These are phyloP conservation scores for Tuber brumale DNA, from an alignment of 495 filamentous ascomycete species.

Conservation along the genomic window DNA sequence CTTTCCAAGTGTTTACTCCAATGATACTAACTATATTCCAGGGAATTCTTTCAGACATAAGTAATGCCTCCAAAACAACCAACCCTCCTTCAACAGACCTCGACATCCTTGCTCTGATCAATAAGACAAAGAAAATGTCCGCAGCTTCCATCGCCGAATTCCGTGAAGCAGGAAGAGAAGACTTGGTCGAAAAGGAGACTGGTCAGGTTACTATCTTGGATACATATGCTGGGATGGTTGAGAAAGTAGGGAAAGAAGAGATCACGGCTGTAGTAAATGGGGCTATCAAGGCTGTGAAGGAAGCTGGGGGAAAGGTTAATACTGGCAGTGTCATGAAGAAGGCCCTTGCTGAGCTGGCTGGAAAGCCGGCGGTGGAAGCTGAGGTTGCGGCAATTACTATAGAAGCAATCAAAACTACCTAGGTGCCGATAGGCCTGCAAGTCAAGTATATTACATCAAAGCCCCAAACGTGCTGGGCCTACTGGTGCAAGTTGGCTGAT, in stretches of 20 bases:
- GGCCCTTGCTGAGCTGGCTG: slow-evolving; percentile 38
- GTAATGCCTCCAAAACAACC: slow-evolving; percentile 55
- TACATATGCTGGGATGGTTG: slow-evolving; percentile 49
- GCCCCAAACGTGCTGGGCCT: not conserved
- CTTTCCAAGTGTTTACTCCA: slow-evolving; percentile 3
- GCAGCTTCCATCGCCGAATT: slow-evolving; percentile 49
- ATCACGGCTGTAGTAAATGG: slow-evolving; percentile 43
- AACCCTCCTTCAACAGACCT: slow-evolving; percentile 52
- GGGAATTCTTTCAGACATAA: slow-evolving; percentile 48
- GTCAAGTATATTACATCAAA: not conserved
- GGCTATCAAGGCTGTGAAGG: slow-evolving; percentile 44
- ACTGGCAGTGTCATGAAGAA: slow-evolving; percentile 44
- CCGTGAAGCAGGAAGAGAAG: slow-evolving; percentile 48
- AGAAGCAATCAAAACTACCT: slow-evolving; percentile 7
- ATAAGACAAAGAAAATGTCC: slow-evolving; percentile 44
- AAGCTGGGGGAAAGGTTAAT: slow-evolving; percentile 43
- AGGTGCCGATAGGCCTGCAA: slow-evolving; percentile 7
- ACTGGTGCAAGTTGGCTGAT: not conserved
- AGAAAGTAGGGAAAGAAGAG: slow-evolving; percentile 45
- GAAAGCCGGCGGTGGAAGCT: slow-evolving; percentile 22
- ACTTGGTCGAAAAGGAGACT: slow-evolving; percentile 53
- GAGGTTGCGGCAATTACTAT: slow-evolving; percentile 35
- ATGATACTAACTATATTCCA: not conserved
- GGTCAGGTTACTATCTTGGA: slow-evolving; percentile 44
- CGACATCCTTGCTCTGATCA: slow-evolving; percentile 52